These are phyloP conservation scores for Heritiera littoralis DNA, from an alignment of 345 rosid genomes.

Conservation along the genomic window DNA sequence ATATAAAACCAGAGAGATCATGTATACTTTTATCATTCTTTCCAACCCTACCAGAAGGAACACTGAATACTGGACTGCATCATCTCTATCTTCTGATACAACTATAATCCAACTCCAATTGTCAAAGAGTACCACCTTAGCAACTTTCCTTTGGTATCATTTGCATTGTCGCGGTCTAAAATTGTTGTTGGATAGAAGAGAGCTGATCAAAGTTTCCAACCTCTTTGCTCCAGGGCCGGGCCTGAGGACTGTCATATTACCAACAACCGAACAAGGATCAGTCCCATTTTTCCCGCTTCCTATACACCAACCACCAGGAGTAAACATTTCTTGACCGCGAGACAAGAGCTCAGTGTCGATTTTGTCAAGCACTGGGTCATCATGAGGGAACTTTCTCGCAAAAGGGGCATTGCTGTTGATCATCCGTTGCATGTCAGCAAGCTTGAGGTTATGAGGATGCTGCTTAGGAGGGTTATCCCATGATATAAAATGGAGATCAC, in stretches of 20 bases:
- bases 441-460: constrained; percentile 80
- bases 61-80: background rate
- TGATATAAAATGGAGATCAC: constrained; percentile 89
- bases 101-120: constrained; percentile 13
- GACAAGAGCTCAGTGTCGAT: constrained; percentile 75
- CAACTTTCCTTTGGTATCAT: constrained; percentile 23
- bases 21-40: constrained; percentile 9
- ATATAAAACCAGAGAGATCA: constrained; percentile 6
- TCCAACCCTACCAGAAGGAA: constrained; percentile 12
- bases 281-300: constrained; percentile 76
- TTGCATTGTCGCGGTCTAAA: constrained; percentile 86
- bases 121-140: background rate
- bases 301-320: constrained; percentile 94
- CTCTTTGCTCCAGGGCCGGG: constrained; percentile 85
- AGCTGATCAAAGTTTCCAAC: constrained; percentile 60
- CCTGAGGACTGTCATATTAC: constrained; percentile 55
- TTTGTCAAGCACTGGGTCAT: constrained; percentile 78
- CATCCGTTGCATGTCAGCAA: constrained; percentile 71
- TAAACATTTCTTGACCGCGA: constrained; percentile 56
- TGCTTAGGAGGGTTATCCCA: constrained; percentile 99
- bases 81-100: constrained; percentile 20
- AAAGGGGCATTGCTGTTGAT: constrained; percentile 83
- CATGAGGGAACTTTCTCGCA: constrained; percentile 72
- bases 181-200: constrained; percentile 63
- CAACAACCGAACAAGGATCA: constrained; percentile 71